phyloP scores from a whole-genome alignment of 208 protist species.

The Crithidia mellificae region DNA sequence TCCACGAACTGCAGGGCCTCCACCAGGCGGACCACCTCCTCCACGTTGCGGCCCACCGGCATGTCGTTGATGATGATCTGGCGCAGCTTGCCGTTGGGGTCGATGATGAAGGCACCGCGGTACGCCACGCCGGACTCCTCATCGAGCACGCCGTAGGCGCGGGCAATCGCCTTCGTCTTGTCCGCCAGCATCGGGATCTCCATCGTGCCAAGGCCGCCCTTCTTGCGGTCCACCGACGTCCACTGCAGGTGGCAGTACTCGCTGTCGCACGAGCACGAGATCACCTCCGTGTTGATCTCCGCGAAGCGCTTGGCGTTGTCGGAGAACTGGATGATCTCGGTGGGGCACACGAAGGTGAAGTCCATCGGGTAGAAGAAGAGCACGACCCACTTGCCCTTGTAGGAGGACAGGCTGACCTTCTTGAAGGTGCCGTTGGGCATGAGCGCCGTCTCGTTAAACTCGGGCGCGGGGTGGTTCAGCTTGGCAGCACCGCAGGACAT shows the following conservation, averaged over 20 bases:
- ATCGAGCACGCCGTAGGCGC: slow-evolving; percentile 95
- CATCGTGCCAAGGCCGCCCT: slow-evolving; percentile 97
- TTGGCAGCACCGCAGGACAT: slow-evolving; percentile 24
- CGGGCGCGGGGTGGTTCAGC: slow-evolving; percentile 89
- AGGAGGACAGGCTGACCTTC: slow-evolving; percentile 86
- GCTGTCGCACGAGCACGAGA: slow-evolving; percentile 93
- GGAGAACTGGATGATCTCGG: slow-evolving; percentile 96
- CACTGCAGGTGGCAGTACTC: slow-evolving; percentile 97
- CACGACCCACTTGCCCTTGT: slow-evolving; percentile 95
- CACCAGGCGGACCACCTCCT: slow-evolving; percentile 96
- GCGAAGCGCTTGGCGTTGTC: slow-evolving; percentile 92
- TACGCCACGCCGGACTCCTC: slow-evolving; percentile 82
- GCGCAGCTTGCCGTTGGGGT: slow-evolving; percentile 91
- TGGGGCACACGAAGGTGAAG: slow-evolving; percentile 98
- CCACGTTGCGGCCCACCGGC: slow-evolving; percentile 94
- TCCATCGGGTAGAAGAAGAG: slow-evolving; percentile 97
- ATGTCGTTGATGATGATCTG: slow-evolving; percentile 95
- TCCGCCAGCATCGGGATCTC: slow-evolving; percentile 97
- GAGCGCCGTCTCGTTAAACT: slow-evolving; percentile 90
- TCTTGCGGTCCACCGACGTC: slow-evolving; percentile 93
- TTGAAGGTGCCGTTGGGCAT: slow-evolving; percentile 95
- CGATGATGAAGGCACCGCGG: slow-evolving; percentile 97
- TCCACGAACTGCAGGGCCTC: slow-evolving; percentile 96
- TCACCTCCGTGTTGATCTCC: slow-evolving; percentile 86
- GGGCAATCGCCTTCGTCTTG: slow-evolving; percentile 91